phyloP scores from a whole-genome alignment of 768 basidiomycete genomes.

The Amanita subjunquillea region DNA sequence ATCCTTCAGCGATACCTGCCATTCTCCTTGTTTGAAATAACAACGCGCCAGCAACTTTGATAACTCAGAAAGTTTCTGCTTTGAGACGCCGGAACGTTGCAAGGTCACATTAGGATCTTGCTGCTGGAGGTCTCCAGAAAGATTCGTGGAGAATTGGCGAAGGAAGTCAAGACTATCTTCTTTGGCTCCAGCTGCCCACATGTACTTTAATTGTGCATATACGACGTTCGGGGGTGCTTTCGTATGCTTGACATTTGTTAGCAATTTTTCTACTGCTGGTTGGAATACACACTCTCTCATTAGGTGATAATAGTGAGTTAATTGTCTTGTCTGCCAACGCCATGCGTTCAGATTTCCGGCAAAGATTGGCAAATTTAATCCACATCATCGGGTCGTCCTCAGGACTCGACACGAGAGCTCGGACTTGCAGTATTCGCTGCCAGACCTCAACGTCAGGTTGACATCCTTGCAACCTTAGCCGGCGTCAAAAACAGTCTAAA shows the following conservation, averaged over 20 bases:
- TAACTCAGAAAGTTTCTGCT: constrained; percentile 53
- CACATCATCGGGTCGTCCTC: constrained; percentile 95
- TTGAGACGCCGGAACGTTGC: constrained; percentile 41
- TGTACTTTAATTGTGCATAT: constrained; percentile 90
- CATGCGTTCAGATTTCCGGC: constrained; percentile 92
- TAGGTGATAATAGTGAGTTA: constrained; percentile 73
- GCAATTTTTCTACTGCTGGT: not conserved
- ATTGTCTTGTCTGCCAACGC: constrained; percentile 95
- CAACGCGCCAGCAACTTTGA: constrained; percentile 89
- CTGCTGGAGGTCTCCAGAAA: constrained; percentile 64
- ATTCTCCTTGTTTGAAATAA: constrained; percentile 93
- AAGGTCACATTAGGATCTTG: constrained; percentile 38
- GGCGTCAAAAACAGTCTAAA: not conserved
- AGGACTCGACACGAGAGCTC: constrained; percentile 86
- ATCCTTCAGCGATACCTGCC: constrained; percentile 79
- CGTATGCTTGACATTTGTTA: constrained; percentile 36
- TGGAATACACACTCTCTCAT: constrained; percentile 37
- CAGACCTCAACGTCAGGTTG: constrained; percentile 98
- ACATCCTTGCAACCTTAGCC: constrained; percentile 76
- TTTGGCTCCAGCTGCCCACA: constrained; percentile 82
- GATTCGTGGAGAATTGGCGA: constrained; percentile 67
- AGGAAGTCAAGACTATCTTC: constrained; percentile 78
- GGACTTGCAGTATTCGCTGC: constrained; percentile 95
- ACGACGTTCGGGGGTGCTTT: constrained; percentile 94
- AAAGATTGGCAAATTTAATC: constrained; percentile 98